Evolutionary conservation across 2,329 filamentous ascomycete species (phyloP).

Genomic region (Pseudodiploospora longispora): DNA sequence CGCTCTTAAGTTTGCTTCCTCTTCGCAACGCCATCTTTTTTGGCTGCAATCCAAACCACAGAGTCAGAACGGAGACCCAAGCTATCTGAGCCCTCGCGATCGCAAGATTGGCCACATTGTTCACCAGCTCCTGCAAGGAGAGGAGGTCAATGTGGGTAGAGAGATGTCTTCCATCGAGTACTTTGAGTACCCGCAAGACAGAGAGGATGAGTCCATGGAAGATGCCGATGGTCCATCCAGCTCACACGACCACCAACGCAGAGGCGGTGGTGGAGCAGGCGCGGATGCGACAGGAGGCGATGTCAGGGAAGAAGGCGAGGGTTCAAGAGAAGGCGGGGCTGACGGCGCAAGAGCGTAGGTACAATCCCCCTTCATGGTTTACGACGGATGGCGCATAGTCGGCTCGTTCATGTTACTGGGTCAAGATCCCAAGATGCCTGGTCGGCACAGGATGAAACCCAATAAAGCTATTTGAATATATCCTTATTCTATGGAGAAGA

Average conservation of each 20-base stretch:
- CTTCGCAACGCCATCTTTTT: slow-evolving; percentile 85
- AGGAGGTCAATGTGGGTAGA: slow-evolving; percentile 70
- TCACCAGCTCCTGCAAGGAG: slow-evolving; percentile 74
- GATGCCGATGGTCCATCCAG: slow-evolving; percentile 62
- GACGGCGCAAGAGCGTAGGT: slow-evolving; percentile 99
- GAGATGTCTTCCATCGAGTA: slow-evolving; percentile 61
- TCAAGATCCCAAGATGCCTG: slow-evolving; percentile 8
- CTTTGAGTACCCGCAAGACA: slow-evolving; percentile 39
- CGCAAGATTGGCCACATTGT: slow-evolving; percentile 83
- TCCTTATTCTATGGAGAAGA: slow-evolving; percentile 20
- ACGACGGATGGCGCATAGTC: slow-evolving; percentile 15
- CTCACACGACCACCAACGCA: slow-evolving; percentile 47
- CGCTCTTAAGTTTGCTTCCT: slow-evolving; percentile 87
- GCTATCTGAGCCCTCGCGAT: slow-evolving; percentile 79
- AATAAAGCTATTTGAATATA: slow-evolving; percentile 25
- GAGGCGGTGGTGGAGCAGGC: slow-evolving; percentile 72
- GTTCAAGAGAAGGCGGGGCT: slow-evolving; percentile 82
- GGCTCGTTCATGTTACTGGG: slow-evolving; percentile 12
- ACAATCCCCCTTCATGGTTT: slow-evolving; percentile 23
- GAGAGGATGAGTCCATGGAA: slow-evolving; percentile 45
- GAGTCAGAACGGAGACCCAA: slow-evolving; percentile 56
- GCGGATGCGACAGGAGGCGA: slow-evolving; percentile 85
- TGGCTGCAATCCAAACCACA: slow-evolving; percentile 93
- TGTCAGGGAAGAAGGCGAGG: slow-evolving; percentile 80
- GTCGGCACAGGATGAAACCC: slow-evolving; percentile 12